phyloP scores from a whole-genome alignment of 1,139 yeast genomes.

The Meyerozyma athensensis region DNA sequence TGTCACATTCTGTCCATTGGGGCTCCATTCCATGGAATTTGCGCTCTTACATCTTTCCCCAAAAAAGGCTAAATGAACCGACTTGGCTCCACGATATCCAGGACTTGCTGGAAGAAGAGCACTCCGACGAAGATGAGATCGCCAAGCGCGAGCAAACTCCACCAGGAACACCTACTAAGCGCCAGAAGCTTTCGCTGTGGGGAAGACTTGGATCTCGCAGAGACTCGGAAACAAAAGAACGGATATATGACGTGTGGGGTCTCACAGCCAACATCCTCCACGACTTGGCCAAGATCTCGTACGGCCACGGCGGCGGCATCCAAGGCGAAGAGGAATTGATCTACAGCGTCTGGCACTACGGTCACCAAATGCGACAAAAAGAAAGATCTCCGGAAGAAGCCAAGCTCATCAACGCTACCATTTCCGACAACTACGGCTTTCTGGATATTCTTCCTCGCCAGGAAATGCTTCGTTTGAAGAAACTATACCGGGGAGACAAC shows the following conservation, averaged over 20 bases:
- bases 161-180: conserved; percentile 9
- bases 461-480: conserved; percentile 39
- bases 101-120: conserved; percentile 46
- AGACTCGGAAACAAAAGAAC: conserved; percentile 34
- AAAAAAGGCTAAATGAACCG: conserved; percentile 49
- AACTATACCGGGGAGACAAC: conserved; percentile 23
- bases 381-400: conserved; percentile 33
- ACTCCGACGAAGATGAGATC: conserved; percentile 12
- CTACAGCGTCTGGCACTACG: conserved; percentile 48
- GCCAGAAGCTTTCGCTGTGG: conserved; percentile 24
- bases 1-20: conserved; percentile 48
- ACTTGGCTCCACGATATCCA: conserved; percentile 58
- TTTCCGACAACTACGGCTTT: conserved; percentile 39
- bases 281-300: conserved; percentile 65
- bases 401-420: conserved; percentile 30
- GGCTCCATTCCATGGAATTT: conserved; percentile 67
- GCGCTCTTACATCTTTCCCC: conserved; percentile 58
- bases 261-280: conserved; percentile 80
- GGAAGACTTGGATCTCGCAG: conserved; percentile 40
- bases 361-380: conserved; percentile 38
- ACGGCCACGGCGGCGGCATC: conserved; percentile 21
- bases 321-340: conserved; percentile 68
- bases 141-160: conserved; percentile 6
- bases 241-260: conserved; percentile 80
- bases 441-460: conserved; percentile 46